Evolutionary conservation across 148 eudicot species (phyloP), one percentile per base, ranked within the genome.

Genomic region (Chenopodium formosanum): DNA sequence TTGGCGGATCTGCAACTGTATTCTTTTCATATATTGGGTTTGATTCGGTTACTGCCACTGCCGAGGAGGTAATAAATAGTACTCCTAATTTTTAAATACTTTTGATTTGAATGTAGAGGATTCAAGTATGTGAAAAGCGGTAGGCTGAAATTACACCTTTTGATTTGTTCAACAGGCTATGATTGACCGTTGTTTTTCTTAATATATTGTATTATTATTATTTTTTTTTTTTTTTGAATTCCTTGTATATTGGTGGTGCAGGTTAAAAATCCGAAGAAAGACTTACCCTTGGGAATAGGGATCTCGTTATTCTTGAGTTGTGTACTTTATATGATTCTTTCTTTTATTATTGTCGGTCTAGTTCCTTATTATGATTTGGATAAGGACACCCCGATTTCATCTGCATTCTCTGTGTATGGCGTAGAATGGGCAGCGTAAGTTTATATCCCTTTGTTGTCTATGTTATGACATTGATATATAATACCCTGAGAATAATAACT

Each of bases 381-480:
- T 83, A 87, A 84, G 27, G 91, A 92, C 80, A 92, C 95, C 53
- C 95, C 95, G 29, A 92, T 92, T 76, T 89, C 95, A n/a, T 88
- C 93, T 2, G 93, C 93, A 60, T 92, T 92, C 80, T 88, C 93
- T 76, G 82, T 82, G 69, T 86, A 90, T 46, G 93, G 91, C 80
- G 75, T 92, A 85, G 79, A 89, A 37, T 92, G 95, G 95, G 90
- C 93, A 69, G 87, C 83, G 95, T 92, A 88, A 90, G 95, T 83
- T 69, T 19, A 48, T 78, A 76, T 62, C 31, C 23, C 63, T 60
- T 52, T 23, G 23, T 47, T 70, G 78, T 50, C 22, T 46, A 23
- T 53, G 19, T 69, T 14, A 20, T 52, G 44, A 40, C 44, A 40
- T 31, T 70, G 13, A 63, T 71, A 47, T 64, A 71, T 80, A 81